A percentile compares a stretch with the other conserved stretches of the same genome.
phyloP scores from a whole-genome alignment of 2,329 filamentous ascomycete genomes.

The Xylaria hypoxylon region DNA sequence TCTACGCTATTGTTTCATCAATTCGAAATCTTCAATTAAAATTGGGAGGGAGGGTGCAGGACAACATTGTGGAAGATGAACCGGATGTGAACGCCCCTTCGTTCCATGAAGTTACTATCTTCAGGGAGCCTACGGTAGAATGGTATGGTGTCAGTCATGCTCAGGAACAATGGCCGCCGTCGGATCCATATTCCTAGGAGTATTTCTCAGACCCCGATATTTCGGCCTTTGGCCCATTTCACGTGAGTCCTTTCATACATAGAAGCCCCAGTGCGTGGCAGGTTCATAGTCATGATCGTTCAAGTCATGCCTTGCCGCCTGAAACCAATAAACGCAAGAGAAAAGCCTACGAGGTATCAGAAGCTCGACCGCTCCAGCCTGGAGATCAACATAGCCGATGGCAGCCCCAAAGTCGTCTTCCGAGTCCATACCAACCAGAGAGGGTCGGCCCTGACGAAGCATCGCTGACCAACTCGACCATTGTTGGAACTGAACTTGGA shows the following conservation, averaged over 20 bases:
- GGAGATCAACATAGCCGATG: background rate
- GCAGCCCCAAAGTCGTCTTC: background rate
- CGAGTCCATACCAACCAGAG: background rate
- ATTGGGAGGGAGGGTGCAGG: too few relatives aligned
- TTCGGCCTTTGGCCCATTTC: too few relatives aligned
- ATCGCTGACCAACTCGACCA: background rate
- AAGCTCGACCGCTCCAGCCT: background rate
- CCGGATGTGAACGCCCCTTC: background rate
- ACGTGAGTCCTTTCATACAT: background rate
- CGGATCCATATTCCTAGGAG: background rate
- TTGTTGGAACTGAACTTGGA: background rate
- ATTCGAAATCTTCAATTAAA: background rate
- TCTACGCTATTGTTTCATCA: background rate
- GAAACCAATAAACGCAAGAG: background rate
- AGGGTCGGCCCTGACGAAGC: background rate
- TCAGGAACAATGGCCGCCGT: background rate
- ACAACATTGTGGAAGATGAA: background rate
- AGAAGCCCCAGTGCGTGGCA: background rate
- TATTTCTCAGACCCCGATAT: background rate
- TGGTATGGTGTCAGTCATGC: background rate
- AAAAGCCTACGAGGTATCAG: background rate
- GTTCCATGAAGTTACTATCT: background rate
- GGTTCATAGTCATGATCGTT: background rate
- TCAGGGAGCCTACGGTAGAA: background rate
- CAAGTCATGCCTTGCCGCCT: too few relatives aligned